Conservation (phyloP, 768 basidiomycete genomes). For the Clavulina sp. region DNA sequence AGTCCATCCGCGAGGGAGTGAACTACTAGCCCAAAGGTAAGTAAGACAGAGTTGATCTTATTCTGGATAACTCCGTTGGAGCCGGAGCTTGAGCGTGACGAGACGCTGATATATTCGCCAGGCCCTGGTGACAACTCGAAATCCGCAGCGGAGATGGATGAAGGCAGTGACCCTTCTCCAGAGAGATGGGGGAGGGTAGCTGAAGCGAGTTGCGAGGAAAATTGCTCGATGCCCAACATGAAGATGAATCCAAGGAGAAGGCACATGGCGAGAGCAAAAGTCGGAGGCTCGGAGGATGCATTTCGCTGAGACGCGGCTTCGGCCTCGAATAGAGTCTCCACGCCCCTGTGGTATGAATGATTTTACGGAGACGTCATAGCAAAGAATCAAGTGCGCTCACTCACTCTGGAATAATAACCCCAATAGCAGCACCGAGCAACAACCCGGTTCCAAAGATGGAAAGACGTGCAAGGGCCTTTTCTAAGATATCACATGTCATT, state of each 20-base stretch:
- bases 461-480: constrained; percentile 29
- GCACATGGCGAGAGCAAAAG: constrained; percentile 40
- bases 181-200: too few relatives aligned
- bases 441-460: constrained; percentile 62
- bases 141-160: too few relatives aligned
- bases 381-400: constrained; percentile 19
- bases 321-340: constrained; percentile 34
- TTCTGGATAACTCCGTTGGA: not conserved
- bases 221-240: constrained; percentile 37
- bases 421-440: constrained; percentile 74
- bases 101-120: too few relatives aligned
- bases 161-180: too few relatives aligned
- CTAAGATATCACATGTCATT: constrained; percentile 8
- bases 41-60: not conserved
- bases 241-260: constrained; percentile 42
- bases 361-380: not conserved
- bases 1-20: not conserved
- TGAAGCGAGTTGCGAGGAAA: constrained; percentile 15
- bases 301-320: constrained; percentile 8
- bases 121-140: too few relatives aligned
- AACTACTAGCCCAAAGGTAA: not conserved
- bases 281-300: constrained; percentile 23
- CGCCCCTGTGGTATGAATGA: constrained; percentile 33
- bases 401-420: constrained; percentile 87
- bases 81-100: too few relatives aligned